Conservation (phyloP, 805 yeast species). For the Candida sakaeoensis region DNA sequence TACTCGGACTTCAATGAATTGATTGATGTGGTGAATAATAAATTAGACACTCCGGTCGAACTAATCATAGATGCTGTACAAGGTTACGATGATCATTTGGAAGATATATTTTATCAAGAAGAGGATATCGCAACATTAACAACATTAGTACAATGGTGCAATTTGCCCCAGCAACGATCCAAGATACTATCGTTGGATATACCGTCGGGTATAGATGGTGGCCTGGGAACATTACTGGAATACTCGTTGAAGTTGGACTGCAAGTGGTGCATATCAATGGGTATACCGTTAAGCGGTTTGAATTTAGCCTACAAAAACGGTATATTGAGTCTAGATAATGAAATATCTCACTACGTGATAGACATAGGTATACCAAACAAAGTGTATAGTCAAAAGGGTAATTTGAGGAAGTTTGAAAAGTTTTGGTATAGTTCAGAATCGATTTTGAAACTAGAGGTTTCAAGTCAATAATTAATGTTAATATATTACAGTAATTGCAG, state of each 20-base stretch:
- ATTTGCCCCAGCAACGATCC: constrained; percentile 34
- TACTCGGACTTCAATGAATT: constrained; percentile 31
- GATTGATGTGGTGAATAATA: constrained; percentile 35
- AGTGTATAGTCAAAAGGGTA: constrained; percentile 40
- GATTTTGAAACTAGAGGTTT: constrained; percentile 18
- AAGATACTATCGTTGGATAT: constrained; percentile 67
- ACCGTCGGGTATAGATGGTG: constrained; percentile 80
- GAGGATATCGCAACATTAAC: constrained; percentile 37
- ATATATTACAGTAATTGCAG: too few species aligned
- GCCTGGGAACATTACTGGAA: constrained; percentile 56
- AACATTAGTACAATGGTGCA: constrained; percentile 65
- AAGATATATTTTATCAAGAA: constrained; percentile 46
- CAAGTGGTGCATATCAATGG: constrained; percentile 63
- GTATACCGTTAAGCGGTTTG: constrained; percentile 67
- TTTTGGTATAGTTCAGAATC: constrained; percentile 42
- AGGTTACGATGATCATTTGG: constrained; percentile 70
- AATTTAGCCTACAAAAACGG: constrained; percentile 59
- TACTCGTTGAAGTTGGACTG: constrained; percentile 33
- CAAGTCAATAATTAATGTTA: constrained; percentile 6
- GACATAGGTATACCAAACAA: constrained; percentile 70
- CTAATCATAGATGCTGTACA: constrained; percentile 79
- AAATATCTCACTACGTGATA: constrained; percentile 54
- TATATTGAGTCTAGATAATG: constrained; percentile 38
- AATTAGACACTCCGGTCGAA: constrained; percentile 71
- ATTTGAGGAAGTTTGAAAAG: constrained; percentile 42